A percentile compares a stretch with the other conserved stretches of the same genome.
Evolutionary conservation across 2,329 filamentous ascomycete species (phyloP).

Genomic region (Hypoxylon sp.): DNA sequence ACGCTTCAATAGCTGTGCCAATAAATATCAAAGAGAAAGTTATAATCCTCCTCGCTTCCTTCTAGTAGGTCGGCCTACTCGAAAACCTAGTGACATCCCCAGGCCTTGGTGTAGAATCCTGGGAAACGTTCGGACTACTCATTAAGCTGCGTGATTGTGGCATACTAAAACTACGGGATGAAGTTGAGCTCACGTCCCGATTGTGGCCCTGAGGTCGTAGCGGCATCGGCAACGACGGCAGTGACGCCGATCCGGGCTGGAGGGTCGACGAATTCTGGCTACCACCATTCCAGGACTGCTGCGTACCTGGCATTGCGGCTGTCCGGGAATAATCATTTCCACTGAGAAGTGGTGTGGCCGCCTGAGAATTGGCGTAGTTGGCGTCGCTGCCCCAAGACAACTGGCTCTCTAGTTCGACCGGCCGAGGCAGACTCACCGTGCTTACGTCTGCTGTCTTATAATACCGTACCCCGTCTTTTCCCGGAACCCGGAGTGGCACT

Average conservation of each 20-base stretch:
- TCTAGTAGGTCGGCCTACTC: conserved; percentile 11
- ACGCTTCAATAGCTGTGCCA: background rate
- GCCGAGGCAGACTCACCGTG: conserved; percentile 19
- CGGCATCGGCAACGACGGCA: conserved; percentile 1
- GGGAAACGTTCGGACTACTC: conserved; percentile 19
- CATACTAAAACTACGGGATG: conserved; percentile 13
- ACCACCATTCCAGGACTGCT: background rate
- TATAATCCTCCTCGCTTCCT: conserved; percentile 1
- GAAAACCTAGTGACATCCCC: conserved; percentile 5
- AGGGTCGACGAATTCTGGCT: background rate
- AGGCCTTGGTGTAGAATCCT: conserved; percentile 11
- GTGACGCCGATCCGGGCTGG: conserved; percentile 5
- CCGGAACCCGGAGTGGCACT: conserved; percentile 27
- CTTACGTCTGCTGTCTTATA: conserved; percentile 13
- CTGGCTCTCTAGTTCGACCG: conserved; percentile 29
- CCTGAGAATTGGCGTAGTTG: conserved; percentile 6
- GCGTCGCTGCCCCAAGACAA: conserved; percentile 28
- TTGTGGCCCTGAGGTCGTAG: conserved; percentile 8
- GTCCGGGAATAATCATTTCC: conserved; percentile 5
- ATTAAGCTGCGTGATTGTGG: conserved; percentile 23
- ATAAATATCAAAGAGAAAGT: background rate
- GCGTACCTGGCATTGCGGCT: background rate
- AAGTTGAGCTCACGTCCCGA: conserved; percentile 13
- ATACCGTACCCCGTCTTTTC: conserved; percentile 29
- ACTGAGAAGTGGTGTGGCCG: conserved; percentile 23